Conservation (phyloP, 352 stramenopile species). For the Phytophthora pseudosyringae region DNA sequence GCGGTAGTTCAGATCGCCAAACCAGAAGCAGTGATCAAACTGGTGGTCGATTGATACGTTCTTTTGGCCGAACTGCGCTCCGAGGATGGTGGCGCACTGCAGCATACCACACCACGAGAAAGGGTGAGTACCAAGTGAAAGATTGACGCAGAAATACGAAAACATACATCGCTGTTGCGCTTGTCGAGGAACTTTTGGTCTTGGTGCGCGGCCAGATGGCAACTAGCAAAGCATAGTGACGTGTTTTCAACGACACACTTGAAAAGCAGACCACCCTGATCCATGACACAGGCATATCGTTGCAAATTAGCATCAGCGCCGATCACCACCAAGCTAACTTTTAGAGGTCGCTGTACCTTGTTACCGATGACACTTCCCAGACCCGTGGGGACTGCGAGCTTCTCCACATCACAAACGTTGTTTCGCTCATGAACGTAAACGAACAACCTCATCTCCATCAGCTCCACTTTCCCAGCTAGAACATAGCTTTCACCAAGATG, state of each 20-base stretch:
- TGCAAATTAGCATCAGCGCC: constrained; percentile 1
- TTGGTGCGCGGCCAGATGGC: constrained; percentile 84
- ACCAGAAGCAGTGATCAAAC: constrained; percentile 89
- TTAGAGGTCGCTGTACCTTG: constrained; percentile 51
- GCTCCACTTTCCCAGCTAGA: constrained; percentile 71
- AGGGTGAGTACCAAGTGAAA: background rate
- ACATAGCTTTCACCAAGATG: constrained; percentile 69
- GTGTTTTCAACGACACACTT: constrained; percentile 82
- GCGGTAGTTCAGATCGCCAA: constrained; percentile 90
- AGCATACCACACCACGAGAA: constrained; percentile 5
- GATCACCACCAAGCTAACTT: background rate
- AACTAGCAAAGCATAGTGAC: constrained; percentile 88
- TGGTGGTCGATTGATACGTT: constrained; percentile 78
- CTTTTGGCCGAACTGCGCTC: constrained; percentile 65
- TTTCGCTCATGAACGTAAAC: constrained; percentile 72
- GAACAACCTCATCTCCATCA: constrained; percentile 86
- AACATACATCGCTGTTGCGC: constrained; percentile 79
- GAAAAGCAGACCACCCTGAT: constrained; percentile 76
- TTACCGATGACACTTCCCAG: constrained; percentile 84
- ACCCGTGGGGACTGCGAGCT: constrained; percentile 72
- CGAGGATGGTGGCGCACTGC: constrained; percentile 81
- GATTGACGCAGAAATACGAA: background rate
- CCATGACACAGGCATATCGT: background rate
- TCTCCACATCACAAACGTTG: constrained; percentile 67
- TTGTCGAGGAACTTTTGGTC: constrained; percentile 88